These are phyloP conservation scores for Pseudocercospora fijiensis DNA, from an alignment of 2,329 filamentous ascomycete species.

Conservation along the genomic window DNA sequence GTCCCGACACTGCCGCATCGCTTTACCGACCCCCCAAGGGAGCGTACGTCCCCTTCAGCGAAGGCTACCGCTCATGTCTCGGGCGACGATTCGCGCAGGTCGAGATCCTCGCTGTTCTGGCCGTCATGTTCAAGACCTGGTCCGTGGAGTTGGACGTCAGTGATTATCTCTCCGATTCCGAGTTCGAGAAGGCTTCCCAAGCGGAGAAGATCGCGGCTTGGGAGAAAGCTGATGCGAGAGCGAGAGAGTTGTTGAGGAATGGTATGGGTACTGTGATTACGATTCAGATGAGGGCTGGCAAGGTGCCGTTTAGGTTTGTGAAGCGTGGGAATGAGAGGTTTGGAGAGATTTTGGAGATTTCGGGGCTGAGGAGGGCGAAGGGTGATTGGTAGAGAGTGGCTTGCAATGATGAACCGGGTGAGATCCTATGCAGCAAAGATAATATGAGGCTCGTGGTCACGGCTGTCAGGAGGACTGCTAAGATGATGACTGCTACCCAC, in stretches of 20 bases:
- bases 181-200: conserved; percentile 41
- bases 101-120: conserved; percentile 55
- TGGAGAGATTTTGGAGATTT: conserved; percentile 15
- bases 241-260: conserved; percentile 52
- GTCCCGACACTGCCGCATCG: conserved; percentile 58
- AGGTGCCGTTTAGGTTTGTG: conserved; percentile 67
- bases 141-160: conserved; percentile 69
- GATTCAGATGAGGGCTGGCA: conserved; percentile 64
- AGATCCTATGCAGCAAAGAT: no score
- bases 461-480: no score
- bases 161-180: conserved; percentile 45
- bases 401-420: no score
- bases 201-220: conserved; percentile 60
- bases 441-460: no score
- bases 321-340: conserved; percentile 70
- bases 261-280: conserved; percentile 66
- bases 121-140: conserved; percentile 56
- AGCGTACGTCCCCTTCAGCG: conserved; percentile 57
- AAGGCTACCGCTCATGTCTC: conserved; percentile 56
- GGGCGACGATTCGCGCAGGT: conserved; percentile 58
- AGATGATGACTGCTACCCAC: no score
- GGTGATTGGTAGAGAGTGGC: conserved; percentile 1
- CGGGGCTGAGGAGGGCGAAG: not conserved
- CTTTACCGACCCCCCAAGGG: conserved; percentile 59
- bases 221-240: conserved; percentile 58